Evolutionary conservation across 306 rosid genomes (phyloP), one percentile per base, ranked within the genome.

Genomic region (Dalbergia cultrata): DNA sequence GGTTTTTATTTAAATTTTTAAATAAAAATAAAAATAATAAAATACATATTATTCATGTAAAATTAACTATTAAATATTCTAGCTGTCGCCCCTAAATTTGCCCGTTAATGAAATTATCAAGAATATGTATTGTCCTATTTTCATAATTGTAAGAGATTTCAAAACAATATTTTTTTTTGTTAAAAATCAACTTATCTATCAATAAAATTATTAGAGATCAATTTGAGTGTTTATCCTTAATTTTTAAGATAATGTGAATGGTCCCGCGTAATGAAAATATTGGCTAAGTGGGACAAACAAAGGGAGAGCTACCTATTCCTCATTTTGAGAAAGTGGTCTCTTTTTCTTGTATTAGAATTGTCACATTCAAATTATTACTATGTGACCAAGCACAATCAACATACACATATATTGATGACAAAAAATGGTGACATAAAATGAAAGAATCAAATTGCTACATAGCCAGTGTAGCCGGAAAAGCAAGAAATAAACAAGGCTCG

Each of bases 281-380:
- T 61, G 39, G 17, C 41, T 4, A 12, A 26, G 41, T 61, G n/a
- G 67, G 67, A 12, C n/a, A 9, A 61, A 26, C n/a, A 31, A 31
- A 12, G 41, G 3, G 17, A 61, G 67, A 61, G 39, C 39, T 31
- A 22, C 43, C 8, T 31, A 37, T 61, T 11, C 37, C 22, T 19
- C 17, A 61, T 61, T 59, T 26, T 61, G 37, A 12, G 41, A 13
- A 61, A 61, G 67, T 61, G 18, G 31, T 26, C 10, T 21, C 8
- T 59, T 59, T 17, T 54, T 54, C 26, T 54, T 59, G 10, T 61
- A 31, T 31, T 37, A 22, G 66, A 61, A 61, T 61, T 61, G 67
- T 31, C 41, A 26, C 18, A 11, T 5, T 61, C 34, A 21, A 21
- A 58, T 58, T 58, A n/a, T 53, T 53, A n/a, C 1, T 16, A 53